phyloP scores from a whole-genome alignment of 1,139 yeast genomes.

The Martiniozyma asiatica region DNA sequence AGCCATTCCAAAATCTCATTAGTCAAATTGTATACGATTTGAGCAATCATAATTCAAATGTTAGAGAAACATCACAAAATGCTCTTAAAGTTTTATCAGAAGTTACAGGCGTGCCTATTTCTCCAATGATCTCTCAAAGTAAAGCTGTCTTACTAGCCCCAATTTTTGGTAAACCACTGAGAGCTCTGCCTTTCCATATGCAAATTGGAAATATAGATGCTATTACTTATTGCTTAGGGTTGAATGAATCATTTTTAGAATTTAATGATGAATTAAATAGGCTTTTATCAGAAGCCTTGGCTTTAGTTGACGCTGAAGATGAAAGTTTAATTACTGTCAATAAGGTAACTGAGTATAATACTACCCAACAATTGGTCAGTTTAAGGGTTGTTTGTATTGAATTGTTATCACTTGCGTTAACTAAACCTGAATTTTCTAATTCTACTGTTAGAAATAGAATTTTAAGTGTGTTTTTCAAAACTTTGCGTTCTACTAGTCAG shows the following conservation, averaged over 20 bases:
- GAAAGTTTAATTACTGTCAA: constrained; percentile 85
- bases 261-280: constrained; percentile 85
- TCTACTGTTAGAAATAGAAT: constrained; percentile 79
- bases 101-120: constrained; percentile 55
- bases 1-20: constrained; percentile 73
- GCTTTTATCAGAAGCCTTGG: constrained; percentile 77
- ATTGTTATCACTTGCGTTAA: constrained; percentile 69
- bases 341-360: constrained; percentile 72
- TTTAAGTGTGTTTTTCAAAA: constrained; percentile 88
- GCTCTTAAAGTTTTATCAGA: constrained; percentile 60
- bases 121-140: constrained; percentile 71
- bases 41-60: constrained; percentile 76
- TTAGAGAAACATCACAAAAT: constrained; percentile 71
- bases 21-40: constrained; percentile 86
- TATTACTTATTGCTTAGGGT: constrained; percentile 72
- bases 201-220: constrained; percentile 98
- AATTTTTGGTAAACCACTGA: constrained; percentile 87
- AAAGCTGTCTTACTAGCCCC: constrained; percentile 78
- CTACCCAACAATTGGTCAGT: constrained; percentile 77
- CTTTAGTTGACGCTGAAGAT: constrained; percentile 95
- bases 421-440: constrained; percentile 61
- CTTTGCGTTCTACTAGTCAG: constrained; percentile 74
- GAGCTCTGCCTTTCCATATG: constrained; percentile 97
- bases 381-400: constrained; percentile 83
- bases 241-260: constrained; percentile 71